Percentiles rank a stretch among this genome's conserved stretches.
These are phyloP conservation scores for Populus euphratica DNA, from an alignment of 345 rosid genomes.

Conservation along the genomic window DNA sequence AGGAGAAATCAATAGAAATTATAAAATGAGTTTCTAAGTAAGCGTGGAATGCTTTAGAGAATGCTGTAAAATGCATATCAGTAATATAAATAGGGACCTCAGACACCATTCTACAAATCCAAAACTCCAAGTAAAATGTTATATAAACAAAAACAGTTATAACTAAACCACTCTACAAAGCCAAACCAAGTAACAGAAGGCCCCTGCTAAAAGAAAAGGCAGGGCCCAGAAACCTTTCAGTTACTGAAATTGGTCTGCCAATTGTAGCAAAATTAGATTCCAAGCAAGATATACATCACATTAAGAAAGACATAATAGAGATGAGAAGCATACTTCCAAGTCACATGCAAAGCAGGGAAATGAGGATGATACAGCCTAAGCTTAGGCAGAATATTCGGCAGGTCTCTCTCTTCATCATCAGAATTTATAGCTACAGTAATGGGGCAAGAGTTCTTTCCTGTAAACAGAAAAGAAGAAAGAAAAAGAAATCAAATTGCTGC, in stretches of 20 bases:
- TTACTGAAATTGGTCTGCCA: too few species aligned
- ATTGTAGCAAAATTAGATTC: too few species aligned
- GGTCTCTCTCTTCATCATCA: constrained; percentile 23
- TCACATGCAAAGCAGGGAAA: constrained; percentile 41
- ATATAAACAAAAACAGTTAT: too few species aligned
- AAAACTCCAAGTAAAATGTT: neutral
- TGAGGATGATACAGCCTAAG: constrained; percentile 16
- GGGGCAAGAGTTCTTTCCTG: constrained; percentile 26
- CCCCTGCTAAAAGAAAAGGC: too few species aligned
- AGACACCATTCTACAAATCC: neutral
- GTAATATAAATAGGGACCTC: neutral
- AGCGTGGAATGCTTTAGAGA: neutral
- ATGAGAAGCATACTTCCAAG: constrained; percentile 50
- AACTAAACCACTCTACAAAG: too few species aligned
- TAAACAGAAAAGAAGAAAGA: constrained; percentile 10
- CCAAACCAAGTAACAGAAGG: too few species aligned
- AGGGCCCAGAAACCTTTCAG: too few species aligned
- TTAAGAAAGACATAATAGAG: too few species aligned
- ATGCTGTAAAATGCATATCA: neutral
- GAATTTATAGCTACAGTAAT: constrained; percentile 25
- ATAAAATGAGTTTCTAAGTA: neutral
- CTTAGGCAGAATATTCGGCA: constrained; percentile 16
- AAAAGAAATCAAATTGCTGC: neutral
- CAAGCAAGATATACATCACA: too few species aligned
- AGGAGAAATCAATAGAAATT: neutral